Evolutionary conservation across 1,139 yeast species (phyloP), one percentile per base, ranked within the genome.

Genomic region (Dujonia santamariae): DNA sequence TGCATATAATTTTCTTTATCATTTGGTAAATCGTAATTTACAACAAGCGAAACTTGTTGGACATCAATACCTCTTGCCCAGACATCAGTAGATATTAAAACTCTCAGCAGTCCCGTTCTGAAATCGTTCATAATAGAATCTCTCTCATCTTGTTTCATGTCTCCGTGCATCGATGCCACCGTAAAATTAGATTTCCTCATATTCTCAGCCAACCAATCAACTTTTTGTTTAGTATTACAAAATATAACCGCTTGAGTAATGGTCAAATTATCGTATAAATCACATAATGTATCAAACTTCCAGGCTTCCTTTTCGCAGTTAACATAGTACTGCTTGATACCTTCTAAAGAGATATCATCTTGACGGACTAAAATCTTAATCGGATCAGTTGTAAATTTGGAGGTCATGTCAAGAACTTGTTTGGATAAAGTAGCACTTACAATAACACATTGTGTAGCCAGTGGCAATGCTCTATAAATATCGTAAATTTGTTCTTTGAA

Each of bases 11-110:
- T 90, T 56, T 88, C 97, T 53, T 79, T 77, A 56, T 84, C 92
- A 33, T 67, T 60, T 1, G 97, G 97, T 44, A 92, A 61, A 56
- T 90, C 97, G 60, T 87, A 92, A 62, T 90, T 92, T 36, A 92
- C 84, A 19, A 92, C 98, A 38, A 90, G 66, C 0, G 96, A 86
- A n/a, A 90, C 95, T 55, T 90, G 97, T 61, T 90, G 98, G 19
- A 90, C 97, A 59, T 90, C 97, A 37, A 90, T 90, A 35, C 98
- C 98, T 56, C 97, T 72, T 1, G 98, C 97, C 95, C 96, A 88
- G 30, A 92, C 94, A 59, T 92, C 97, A 4, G 98, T 92, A 17
- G 97, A 85, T 29, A 92, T 88, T 40, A 92, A 64, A 7, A 92
- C 96, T 38, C 97, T 71, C 6, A 88, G 80, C 45, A 75, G 76